A percentile compares a stretch with the other conserved stretches of the same genome.
Conservation (phyloP, 1,284 basidiomycete genomes). For the Veloporphyrellus conicus region DNA sequence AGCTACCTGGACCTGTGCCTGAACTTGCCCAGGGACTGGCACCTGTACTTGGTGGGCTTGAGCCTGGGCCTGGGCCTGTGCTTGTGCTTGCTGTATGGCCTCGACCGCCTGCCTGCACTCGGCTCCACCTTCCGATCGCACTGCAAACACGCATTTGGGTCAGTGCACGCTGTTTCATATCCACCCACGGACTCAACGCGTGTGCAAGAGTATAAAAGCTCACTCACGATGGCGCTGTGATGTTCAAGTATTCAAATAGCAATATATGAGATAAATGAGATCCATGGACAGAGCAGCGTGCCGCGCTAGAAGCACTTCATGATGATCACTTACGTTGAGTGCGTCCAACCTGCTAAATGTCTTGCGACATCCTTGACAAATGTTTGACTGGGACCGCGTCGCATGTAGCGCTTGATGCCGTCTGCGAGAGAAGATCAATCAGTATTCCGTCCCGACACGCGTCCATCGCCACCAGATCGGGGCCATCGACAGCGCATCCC, state of each 20-base stretch:
- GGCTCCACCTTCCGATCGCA: constrained; percentile 76
- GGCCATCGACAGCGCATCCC: no score
- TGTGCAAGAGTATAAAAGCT: constrained; percentile 6
- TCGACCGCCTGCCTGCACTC: constrained; percentile 56
- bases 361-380: constrained; percentile 90
- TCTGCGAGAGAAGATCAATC: constrained; percentile 34
- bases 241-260: not conserved
- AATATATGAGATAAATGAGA: constrained; percentile 22
- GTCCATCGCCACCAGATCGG: not conserved
- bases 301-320: constrained; percentile 24
- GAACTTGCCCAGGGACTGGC: constrained; percentile 14
- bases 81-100: constrained; percentile 35
- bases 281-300: constrained; percentile 15
- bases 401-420: constrained; percentile 86
- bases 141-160: constrained; percentile 38
- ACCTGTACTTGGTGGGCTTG: constrained; percentile 17
- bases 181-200: constrained; percentile 12
- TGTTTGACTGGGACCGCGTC: constrained; percentile 77
- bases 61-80: constrained; percentile 25
- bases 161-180: constrained; percentile 21
- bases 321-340: constrained; percentile 70
- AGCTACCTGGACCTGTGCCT: constrained; percentile 17
- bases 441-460: not conserved
- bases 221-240: not conserved
- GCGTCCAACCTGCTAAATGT: constrained; percentile 92